Conservation (phyloP, 306 rosid species). For the Morella rubra region DNA sequence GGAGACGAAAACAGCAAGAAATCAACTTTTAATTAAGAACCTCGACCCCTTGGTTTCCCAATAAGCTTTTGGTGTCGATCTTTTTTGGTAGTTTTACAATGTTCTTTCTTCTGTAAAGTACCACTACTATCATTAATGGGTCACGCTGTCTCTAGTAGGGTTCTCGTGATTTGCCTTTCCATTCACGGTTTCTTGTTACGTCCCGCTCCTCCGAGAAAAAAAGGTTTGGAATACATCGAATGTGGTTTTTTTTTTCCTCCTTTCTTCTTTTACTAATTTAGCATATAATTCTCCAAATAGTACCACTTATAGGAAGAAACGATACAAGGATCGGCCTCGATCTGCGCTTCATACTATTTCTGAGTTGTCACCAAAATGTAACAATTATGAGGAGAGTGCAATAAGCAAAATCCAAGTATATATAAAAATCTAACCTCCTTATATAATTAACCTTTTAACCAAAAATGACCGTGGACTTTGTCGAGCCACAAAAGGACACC, state of each 20-base stretch:
- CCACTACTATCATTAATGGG: neutral
- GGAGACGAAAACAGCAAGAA: neutral
- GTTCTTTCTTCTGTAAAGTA: too few species aligned
- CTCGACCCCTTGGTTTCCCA: too few species aligned
- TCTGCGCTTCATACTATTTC: neutral
- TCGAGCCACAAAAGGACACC: slow-evolving; percentile 33
- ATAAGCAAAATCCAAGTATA: neutral
- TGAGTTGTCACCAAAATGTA: neutral
- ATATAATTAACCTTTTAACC: neutral
- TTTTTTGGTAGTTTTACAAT: too few species aligned
- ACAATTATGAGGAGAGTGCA: neutral
- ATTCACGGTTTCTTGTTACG: neutral
- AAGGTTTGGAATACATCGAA: too few species aligned
- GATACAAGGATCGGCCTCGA: neutral
- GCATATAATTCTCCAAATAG: too few species aligned
- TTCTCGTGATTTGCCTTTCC: neutral
- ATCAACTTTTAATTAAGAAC: too few species aligned
- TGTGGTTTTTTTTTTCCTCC: too few species aligned
- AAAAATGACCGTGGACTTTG: slow-evolving; percentile 23
- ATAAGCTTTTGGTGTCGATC: too few species aligned
- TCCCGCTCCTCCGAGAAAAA: neutral
- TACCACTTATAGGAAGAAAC: too few species aligned
- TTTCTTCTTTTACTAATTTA: too few species aligned
- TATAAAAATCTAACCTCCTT: neutral
- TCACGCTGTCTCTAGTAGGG: neutral